A percentile compares a stretch with the other conserved stretches of the same genome.
Evolutionary conservation across 2,329 filamentous ascomycete species (phyloP).

Genomic region (Stachybotrys elegans): DNA sequence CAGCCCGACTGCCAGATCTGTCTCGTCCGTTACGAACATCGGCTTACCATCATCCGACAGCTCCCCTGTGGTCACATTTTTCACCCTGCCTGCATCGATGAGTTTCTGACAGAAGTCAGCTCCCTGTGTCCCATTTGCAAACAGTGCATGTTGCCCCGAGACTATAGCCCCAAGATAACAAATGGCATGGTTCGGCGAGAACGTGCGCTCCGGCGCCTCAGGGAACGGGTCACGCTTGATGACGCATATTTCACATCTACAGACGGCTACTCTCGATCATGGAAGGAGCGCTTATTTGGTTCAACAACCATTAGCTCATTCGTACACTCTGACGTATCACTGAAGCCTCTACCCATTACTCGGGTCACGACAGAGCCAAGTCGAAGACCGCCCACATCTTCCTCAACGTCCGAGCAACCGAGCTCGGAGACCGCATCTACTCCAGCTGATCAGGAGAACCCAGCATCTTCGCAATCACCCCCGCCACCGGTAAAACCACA

Average conservation of each 20-base stretch:
- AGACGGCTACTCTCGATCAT: conserved; percentile 29
- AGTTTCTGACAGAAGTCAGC: conserved; percentile 71
- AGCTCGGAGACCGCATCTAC: neutral
- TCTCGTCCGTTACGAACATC: conserved; percentile 70
- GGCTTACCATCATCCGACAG: conserved; percentile 71
- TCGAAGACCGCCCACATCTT: neutral
- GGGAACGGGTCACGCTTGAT: conserved; percentile 45
- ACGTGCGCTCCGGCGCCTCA: conserved; percentile 57
- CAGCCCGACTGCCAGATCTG: conserved; percentile 91
- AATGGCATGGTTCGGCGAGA: conserved; percentile 85
- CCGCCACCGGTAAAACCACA: conserved; percentile 13
- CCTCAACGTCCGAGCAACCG: neutral
- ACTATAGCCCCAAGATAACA: conserved; percentile 67
- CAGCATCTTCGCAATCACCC: too few relatives aligned
- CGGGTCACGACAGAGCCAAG: conserved; percentile 3
- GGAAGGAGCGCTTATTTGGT: conserved; percentile 29
- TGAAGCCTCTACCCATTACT: conserved; percentile 16
- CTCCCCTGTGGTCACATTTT: conserved; percentile 90
- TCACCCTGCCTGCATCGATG: conserved; percentile 86
- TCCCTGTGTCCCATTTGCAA: conserved; percentile 92
- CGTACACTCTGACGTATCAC: conserved; percentile 15
- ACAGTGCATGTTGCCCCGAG: conserved; percentile 66
- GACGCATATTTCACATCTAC: conserved; percentile 25
- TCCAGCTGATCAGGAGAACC: too few relatives aligned
- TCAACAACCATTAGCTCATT: conserved; percentile 14